Base-by-base conservation (phyloP, 768 basidiomycete species). In the Leccinum longicurvipes region DNA sequence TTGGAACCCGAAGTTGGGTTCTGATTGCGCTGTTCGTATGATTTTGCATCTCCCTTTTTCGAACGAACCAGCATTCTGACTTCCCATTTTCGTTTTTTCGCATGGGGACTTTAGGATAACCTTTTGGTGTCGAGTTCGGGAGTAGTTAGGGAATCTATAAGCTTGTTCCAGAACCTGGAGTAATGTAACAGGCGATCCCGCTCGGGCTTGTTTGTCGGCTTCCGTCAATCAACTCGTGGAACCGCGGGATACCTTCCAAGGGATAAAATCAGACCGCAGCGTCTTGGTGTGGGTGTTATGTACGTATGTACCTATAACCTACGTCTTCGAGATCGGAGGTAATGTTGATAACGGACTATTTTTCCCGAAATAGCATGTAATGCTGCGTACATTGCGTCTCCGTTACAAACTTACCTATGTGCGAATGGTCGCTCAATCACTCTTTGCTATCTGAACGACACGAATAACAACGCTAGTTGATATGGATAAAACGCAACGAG, bases 11-110 rank as follows among this genome's bases (percentile, higher is more conserved):
- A 23, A 14, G 15, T 7, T 60, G 15, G 45, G 6, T 24, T 64
- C 62, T 34, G 4, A 8, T 12, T 63, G 62, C 12, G 4, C 39
- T n/a, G 61, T 55, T 21, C 9, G 61, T 63, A n/a, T 14, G 17
- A 44, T 44, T 34, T 24, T 7, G n/a, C 47, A 4, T n/a, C 11
- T 36, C 21, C 6, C 24, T 59, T 17, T 14, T 17, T 23, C 14
- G 2, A 7, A 29, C 36, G 21, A 19, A 15, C 2, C 29, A 1
- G n/a, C 14, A 34, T 51, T 28, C 39, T 53, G 21, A 61, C 29
- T 15, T 3, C 19, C 7, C 5, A 17, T 8, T 39, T 15, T 21
- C 21, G 7, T 17, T 39, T 39, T 39, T 51, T 36, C 12, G 17
- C 6, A 14, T 19, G 7, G n/a, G 9, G 14, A 4, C 21, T 45